A percentile compares a stretch with the other conserved stretches of the same genome.
Conservation (phyloP, 2,329 filamentous ascomycete genomes). For the Colletotrichum sp. region DNA sequence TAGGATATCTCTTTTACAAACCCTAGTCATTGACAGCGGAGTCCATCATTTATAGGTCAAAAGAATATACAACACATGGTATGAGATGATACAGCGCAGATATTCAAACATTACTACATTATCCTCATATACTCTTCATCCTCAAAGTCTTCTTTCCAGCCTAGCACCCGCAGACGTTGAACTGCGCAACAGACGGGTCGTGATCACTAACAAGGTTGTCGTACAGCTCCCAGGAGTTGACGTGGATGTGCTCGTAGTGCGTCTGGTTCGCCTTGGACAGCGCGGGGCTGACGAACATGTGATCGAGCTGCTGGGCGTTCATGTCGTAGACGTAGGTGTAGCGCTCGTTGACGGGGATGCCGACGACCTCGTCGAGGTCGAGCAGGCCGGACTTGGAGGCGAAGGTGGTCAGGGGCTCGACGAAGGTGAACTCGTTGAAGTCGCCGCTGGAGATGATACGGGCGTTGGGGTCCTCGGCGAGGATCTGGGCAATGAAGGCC, state of each 20-base stretch:
- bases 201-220: conserved; percentile 68
- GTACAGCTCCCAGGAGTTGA: conserved; percentile 70
- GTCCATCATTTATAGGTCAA: not conserved
- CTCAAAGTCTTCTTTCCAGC: not conserved
- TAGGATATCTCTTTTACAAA: not conserved
- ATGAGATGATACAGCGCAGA: not conserved
- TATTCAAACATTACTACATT: not conserved
- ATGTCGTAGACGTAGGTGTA: conserved; percentile 76
- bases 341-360: conserved; percentile 58
- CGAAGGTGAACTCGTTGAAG: conserved; percentile 75
- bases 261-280: conserved; percentile 42
- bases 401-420: conserved; percentile 63
- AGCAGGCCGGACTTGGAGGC: conserved; percentile 55
- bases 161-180: conserved; percentile 61
- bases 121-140: not conserved
- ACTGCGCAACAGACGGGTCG: conserved; percentile 68
- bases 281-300: conserved; percentile 68
- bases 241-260: conserved; percentile 70
- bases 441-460: conserved; percentile 68
- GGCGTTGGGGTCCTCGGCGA: conserved; percentile 59
- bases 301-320: conserved; percentile 74
- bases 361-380: conserved; percentile 66
- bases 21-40: not conserved
- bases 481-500: conserved; percentile 63
- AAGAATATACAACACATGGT: not conserved